Evolutionary conservation across 306 rosid species (phyloP), one percentile per base, ranked within the genome.

Genomic region (Vicia faba): DNA sequence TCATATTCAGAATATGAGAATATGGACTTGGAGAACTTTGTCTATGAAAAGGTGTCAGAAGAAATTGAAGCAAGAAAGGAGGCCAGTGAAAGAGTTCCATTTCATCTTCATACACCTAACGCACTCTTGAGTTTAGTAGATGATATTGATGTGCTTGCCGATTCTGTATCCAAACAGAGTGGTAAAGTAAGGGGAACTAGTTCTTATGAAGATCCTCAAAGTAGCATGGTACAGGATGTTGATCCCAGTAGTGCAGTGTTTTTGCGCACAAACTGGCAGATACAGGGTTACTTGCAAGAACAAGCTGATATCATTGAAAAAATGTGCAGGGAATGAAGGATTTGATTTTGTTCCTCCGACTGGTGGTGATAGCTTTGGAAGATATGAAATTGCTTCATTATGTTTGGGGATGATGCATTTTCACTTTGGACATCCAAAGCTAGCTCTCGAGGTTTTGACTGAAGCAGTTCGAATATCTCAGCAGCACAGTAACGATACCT

Each of bases 241-340:
- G 91, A 86, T 72, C 68, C 85, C 43, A 79, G 63, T 59, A 70
- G 85, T 82, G 89, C 85, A 3, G 71, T 77, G 66, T 92, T 86
- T 72, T 80, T 92, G 51, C 84, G 89, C 31, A 86, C 98, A 78
- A 87, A 87, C 79, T 86, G 89, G 93, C 98, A 92, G 86, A 79
- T 89, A 46, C 96, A 92, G 82, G 96, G 98, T 33, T 92, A 84
- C 85, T 77, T 92, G 46, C 97, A 89, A 74, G 96, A 88, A 81
- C 93, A 88, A 78, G 96, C 98, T 80, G 95, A 89, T 71, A 82
- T 80, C 66, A 84, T 92, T 64, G 96, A 92, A 69, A 89, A 84
- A 87, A 84, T 89, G 98, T 89, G 95, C 98, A 92, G 98, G 98
- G 96, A 88, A 87, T 16, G 96, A 92, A 84, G 98, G 98, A 86